Evolutionary conservation across 768 basidiomycete species (phyloP).

Genomic region (Plicaturopsis crispa): DNA sequence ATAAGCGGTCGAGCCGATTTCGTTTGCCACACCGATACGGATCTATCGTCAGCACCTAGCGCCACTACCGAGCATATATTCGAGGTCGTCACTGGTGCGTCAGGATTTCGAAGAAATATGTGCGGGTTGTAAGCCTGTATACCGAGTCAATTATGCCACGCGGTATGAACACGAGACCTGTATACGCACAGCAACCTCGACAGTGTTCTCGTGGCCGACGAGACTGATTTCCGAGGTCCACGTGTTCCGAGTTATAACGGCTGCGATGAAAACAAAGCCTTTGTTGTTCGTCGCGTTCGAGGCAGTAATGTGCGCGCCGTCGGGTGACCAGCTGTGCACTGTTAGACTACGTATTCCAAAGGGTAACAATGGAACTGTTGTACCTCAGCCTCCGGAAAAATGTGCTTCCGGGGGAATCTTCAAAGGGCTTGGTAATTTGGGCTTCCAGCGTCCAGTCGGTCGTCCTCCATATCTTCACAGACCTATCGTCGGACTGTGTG

Average conservation of each 20-base stretch:
- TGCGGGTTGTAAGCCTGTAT: slow-evolving; percentile 88
- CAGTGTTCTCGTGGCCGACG: slow-evolving; percentile 95
- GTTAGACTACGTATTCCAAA: neutral
- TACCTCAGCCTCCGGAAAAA: slow-evolving; percentile 90
- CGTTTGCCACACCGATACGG: slow-evolving; percentile 95
- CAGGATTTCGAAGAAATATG: slow-evolving; percentile 78
- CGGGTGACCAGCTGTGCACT: slow-evolving; percentile 84
- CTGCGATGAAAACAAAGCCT: slow-evolving; percentile 95
- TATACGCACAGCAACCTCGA: slow-evolving; percentile 81
- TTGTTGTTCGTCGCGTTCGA: slow-evolving; percentile 96
- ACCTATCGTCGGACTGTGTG: slow-evolving; percentile 95
- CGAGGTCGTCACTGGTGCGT: slow-evolving; percentile 57
- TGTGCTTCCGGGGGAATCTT: slow-evolving; percentile 89
- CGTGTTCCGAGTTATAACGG: slow-evolving; percentile 82
- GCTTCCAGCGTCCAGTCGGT: slow-evolving; percentile 85
- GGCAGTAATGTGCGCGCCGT: slow-evolving; percentile 96
- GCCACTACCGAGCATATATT: slow-evolving; percentile 92
- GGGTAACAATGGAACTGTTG: slow-evolving; percentile 4
- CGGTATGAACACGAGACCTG: neutral
- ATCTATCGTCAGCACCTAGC: slow-evolving; percentile 88
- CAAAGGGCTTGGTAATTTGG: slow-evolving; percentile 85
- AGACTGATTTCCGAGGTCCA: slow-evolving; percentile 92
- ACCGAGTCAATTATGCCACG: slow-evolving; percentile 2
- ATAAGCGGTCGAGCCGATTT: slow-evolving; percentile 86
- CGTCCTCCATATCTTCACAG: slow-evolving; percentile 95